These are phyloP conservation scores for Rubia yunnanensis DNA, from an alignment of 257 asterid genomes.

Conservation along the genomic window DNA sequence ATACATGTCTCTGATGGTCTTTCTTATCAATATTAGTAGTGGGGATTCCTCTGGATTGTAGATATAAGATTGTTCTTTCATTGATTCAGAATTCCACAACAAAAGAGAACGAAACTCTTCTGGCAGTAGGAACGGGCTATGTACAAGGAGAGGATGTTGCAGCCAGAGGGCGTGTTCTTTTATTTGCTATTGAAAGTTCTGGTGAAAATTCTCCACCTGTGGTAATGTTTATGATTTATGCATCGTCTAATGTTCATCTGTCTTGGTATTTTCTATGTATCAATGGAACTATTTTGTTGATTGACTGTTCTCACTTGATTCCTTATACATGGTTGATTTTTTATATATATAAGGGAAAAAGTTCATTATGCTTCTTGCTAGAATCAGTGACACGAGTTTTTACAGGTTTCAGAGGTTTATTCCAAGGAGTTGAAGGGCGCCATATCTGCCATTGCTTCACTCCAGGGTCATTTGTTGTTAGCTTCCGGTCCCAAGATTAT, in stretches of 20 bases:
- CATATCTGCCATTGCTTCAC: slow-evolving; percentile 95
- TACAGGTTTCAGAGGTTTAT: slow-evolving; percentile 78
- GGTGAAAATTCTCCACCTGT: slow-evolving; percentile 51
- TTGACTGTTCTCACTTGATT: slow-evolving; percentile 14
- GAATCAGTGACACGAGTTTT: slow-evolving; percentile 15
- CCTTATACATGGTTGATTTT: background rate
- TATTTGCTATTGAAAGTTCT: slow-evolving; percentile 65
- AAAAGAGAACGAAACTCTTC: slow-evolving; percentile 74
- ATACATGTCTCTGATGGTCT: background rate
- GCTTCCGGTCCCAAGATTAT: slow-evolving; percentile 96
- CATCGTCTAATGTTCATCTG: slow-evolving; percentile 8
- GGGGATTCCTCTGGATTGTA: background rate
- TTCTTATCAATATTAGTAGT: background rate
- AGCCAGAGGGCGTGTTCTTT: slow-evolving; percentile 87
- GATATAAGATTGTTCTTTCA: background rate
- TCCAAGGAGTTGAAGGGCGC: slow-evolving; percentile 98
- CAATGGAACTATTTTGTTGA: background rate
- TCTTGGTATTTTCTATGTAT: slow-evolving; percentile 13
- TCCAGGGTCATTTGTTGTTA: slow-evolving; percentile 86
- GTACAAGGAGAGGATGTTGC: slow-evolving; percentile 99
- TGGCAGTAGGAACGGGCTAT: slow-evolving; percentile 96
- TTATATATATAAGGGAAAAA: background rate
- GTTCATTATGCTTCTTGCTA: slow-evolving; percentile 7
- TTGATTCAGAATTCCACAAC: slow-evolving; percentile 60
- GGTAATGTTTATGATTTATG: slow-evolving; percentile 31